These are phyloP conservation scores for Globisporangium alternatum DNA, from an alignment of 352 stramenopile genomes.

Conservation along the genomic window DNA sequence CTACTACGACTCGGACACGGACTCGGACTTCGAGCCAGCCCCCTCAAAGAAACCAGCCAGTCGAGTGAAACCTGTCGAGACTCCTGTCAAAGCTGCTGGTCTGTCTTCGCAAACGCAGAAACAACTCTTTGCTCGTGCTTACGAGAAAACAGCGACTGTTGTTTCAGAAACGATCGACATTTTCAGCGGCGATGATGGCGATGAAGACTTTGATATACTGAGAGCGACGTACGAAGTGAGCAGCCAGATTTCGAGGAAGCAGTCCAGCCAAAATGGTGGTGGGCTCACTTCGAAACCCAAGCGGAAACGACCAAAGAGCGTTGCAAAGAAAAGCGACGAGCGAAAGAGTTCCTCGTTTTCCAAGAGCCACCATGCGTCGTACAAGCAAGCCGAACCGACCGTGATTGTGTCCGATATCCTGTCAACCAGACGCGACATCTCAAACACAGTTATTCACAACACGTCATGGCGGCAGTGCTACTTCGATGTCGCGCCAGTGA, in stretches of 20 bases:
- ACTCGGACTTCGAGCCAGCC: constrained; percentile 13
- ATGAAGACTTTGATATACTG: not conserved
- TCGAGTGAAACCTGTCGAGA: not conserved
- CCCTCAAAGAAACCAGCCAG: not conserved
- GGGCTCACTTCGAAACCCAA: constrained; percentile 9
- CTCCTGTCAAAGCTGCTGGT: not conserved
- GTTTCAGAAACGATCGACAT: constrained; percentile 4
- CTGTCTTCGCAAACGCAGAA: not conserved
- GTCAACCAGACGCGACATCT: constrained; percentile 22
- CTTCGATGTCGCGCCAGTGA: constrained; percentile 33
- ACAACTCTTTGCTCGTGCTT: not conserved
- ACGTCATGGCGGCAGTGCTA: constrained; percentile 44
- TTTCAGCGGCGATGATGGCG: constrained; percentile 11
- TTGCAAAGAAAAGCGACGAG: constrained; percentile 15
- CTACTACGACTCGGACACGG: constrained; percentile 15
- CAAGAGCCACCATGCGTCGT: constrained; percentile 10
- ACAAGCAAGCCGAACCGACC: constrained; percentile 17
- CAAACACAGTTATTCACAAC: constrained; percentile 42
- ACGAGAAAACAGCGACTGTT: not conserved
- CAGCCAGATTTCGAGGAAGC: constrained; percentile 3
- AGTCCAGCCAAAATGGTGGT: not conserved
- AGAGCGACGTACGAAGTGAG: constrained; percentile 1
- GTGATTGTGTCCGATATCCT: constrained; percentile 33
- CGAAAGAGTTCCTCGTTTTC: constrained; percentile 13
- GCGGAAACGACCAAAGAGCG: constrained; percentile 11